phyloP scores from a whole-genome alignment of 192 early-diverging fungal species.

The Linderina pennispora region DNA sequence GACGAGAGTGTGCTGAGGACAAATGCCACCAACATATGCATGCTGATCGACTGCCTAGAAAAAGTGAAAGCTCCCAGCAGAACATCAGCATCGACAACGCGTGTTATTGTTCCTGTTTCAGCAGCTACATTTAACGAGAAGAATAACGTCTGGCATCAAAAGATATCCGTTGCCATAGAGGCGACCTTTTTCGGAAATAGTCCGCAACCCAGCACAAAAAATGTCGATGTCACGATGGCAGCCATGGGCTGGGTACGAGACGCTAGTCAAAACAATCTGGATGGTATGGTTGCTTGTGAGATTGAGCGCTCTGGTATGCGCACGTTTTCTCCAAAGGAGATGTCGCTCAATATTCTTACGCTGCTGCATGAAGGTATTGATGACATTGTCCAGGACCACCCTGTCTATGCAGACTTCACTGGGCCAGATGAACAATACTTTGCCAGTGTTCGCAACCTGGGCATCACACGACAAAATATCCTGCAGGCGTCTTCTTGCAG shows the following conservation, averaged over 20 bases:
- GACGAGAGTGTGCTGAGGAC: no score
- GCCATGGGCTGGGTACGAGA: constrained; percentile 92
- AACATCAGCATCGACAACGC: no score
- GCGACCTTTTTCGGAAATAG: no score
- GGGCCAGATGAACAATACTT: not conserved
- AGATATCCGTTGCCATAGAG: no score
- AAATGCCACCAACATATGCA: no score
- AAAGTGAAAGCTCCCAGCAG: no score
- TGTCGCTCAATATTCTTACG: constrained; percentile 86
- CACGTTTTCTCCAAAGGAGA: constrained; percentile 82
- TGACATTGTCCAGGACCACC: not conserved
- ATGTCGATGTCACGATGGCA: constrained; percentile 81
- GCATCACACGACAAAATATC: no score
- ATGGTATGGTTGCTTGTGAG: constrained; percentile 81
- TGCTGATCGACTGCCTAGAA: no score
- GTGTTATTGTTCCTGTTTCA: no score
- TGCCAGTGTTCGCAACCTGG: no score
- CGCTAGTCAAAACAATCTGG: constrained; percentile 79
- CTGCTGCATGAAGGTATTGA: constrained; percentile 76
- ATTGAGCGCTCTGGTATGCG: constrained; percentile 77
- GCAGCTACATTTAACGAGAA: constrained; percentile 79
- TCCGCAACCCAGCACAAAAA: no score
- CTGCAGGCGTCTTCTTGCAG: no score
- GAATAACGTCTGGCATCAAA: constrained; percentile 82
- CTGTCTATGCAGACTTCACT: not conserved